Evolutionary conservation across 306 rosid genomes (phyloP), one percentile per base, ranked within the genome.

Genomic region (Vigna trinervia): DNA sequence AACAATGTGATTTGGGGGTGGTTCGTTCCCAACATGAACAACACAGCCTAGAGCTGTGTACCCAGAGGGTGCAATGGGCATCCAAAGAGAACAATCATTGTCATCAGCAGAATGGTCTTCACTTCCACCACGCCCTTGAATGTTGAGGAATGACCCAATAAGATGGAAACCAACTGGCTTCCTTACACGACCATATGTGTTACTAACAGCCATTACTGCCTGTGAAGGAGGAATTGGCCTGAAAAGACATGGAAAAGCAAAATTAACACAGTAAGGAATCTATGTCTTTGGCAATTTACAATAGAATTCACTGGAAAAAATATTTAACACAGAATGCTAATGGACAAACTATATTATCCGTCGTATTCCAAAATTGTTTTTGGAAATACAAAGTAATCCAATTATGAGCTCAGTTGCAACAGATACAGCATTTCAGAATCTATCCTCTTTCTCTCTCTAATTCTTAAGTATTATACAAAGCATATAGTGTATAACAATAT

Each of bases 211-310:
- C 97, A 92, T 88, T 71, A 92, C 99, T 26, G 96, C 96, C 80
- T 87, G 99, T 51, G 99, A 89, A 53, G 99, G 99, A 85, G 99
- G 96, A 75, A 88, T 73, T 82, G 96, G 86, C 89, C 99, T 95
- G 97, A 59, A 85, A 80, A 80, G 56, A 86, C 47, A 82, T 56
- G 19, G 56, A 45, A 75, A 53, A 56, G 61, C 52, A 80, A 50
- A 5, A 57, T 64, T 59, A 76, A n/a, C 20, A 51, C 48, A 52
- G 43, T 30, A 76, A n/a, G 46, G 53, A 15, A 83, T 48, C 28
- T 8, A 76, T 23, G 63, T n/a, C 74, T 56, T 38, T 38, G 43
- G 34, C 17, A 75, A 75, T 32, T 34, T 51, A 48, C 43, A 71
- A 51, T 58, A 12, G 38, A 47, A 56, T 57, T 8, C 23, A 46